Evolutionary conservation across 208 protist species (phyloP).

Genomic region (Wallacemonas sp.): DNA sequence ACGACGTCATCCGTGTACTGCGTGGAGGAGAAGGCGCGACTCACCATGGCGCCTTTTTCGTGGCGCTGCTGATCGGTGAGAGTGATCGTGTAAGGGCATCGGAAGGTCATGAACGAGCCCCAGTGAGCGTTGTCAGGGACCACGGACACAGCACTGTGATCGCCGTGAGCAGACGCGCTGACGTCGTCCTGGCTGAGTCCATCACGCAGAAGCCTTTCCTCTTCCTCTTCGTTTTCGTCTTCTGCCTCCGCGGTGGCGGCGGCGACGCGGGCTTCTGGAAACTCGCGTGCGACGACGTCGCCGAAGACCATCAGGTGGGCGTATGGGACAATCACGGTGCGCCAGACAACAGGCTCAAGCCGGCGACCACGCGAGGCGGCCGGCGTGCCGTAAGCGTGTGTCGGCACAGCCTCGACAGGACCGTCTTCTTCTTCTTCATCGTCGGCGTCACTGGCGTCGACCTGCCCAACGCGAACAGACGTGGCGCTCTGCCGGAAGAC

Average conservation of each 20-base stretch:
- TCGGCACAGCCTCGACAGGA: background rate
- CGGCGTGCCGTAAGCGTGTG: background rate
- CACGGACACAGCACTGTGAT: too few relatives aligned
- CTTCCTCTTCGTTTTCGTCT: background rate
- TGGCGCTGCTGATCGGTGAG: slow-evolving; percentile 86
- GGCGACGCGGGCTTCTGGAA: background rate
- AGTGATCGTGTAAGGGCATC: slow-evolving; percentile 51
- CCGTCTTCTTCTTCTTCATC: background rate
- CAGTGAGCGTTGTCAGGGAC: background rate
- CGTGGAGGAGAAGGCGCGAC: slow-evolving; percentile 58
- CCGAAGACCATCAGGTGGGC: slow-evolving; percentile 73
- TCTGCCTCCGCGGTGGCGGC: background rate
- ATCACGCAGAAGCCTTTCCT: too few relatives aligned
- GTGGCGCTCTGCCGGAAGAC: background rate
- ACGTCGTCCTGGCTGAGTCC: too few relatives aligned
- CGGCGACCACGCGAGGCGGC: slow-evolving; percentile 4
- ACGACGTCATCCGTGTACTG: slow-evolving; percentile 45
- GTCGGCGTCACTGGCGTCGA: background rate
- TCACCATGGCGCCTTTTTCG: slow-evolving; percentile 68
- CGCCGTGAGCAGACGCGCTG: background rate
- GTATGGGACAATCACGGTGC: slow-evolving; percentile 59
- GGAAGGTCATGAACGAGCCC: background rate
- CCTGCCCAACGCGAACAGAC: too few relatives aligned
- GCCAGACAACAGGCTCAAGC: slow-evolving; percentile 70
- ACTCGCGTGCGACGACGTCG: slow-evolving; percentile 39